Evolutionary conservation across 805 yeast genomes (phyloP), one percentile per base, ranked within the genome.

Genomic region (Hemisphaericaspora nanyangensis): DNA sequence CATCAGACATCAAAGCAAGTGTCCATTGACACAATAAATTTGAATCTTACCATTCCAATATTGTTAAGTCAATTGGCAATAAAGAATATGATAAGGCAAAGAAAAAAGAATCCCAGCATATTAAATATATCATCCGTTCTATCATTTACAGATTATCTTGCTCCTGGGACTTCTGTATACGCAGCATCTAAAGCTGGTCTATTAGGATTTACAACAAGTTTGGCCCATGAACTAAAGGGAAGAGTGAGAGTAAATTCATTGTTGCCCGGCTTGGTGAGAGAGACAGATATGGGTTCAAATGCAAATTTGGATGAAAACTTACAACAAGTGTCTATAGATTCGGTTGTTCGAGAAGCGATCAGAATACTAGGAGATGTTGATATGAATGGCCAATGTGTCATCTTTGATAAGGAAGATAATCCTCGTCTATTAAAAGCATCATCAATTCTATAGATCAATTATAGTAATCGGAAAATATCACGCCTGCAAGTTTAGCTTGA

Each of bases 131-230:
- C 91, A 2, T 85, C 95, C 0, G 70, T 82, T 6, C 60, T 87
- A 17, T 77, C 83, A 0, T 32, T 63, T 3, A 61, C 69, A 0
- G 54, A 56, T 8, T 35, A 48, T 4, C 44, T 49, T 1, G 45
- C 65, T 0, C 70, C 74, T 3, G 95, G 95, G 1, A 72, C 88
- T 0, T 45, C 78, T 0, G 80, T 80, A 0, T 87, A 87, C 49
- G 63, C 82, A 0, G 85, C 89, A 0, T 65, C 83, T 38, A 87
- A 87, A 52, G 80, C 82, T 0, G 95, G 88, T 0, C 51, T 87
- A 3, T 60, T 74, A 34, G 82, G 82, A 3, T 78, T 86, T 48
- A 74, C 88, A 0, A 59, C 65, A 32, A 56, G 81, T 0, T 54
- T 85, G 25, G 83, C 90, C 0, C 48, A 56, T 1, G 96, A 87